A percentile compares a stretch with the other conserved stretches of the same genome.
These are phyloP conservation scores for Metschnikowia anglica DNA, from an alignment of 805 yeast genomes.

Conservation along the genomic window DNA sequence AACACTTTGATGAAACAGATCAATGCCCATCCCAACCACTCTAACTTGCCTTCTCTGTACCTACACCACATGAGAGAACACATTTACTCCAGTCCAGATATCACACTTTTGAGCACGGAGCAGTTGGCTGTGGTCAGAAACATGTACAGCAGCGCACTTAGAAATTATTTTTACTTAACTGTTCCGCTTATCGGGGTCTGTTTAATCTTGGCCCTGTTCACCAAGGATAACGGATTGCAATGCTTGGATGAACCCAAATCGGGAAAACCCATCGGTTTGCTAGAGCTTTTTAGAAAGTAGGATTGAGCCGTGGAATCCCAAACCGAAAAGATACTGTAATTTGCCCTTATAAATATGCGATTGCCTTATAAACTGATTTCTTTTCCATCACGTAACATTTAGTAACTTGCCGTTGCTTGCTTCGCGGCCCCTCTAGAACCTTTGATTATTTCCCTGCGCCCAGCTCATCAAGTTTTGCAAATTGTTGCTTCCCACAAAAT, in stretches of 20 bases:
- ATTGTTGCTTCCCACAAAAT: constrained; percentile 1
- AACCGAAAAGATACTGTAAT: too few species aligned
- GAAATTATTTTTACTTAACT: constrained; percentile 32
- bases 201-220: constrained; percentile 30
- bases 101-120: constrained; percentile 20
- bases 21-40: constrained; percentile 3
- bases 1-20: constrained; percentile 33
- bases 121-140: constrained; percentile 23
- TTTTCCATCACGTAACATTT: too few species aligned
- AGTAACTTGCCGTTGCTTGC: too few species aligned
- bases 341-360: too few species aligned
- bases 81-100: constrained; percentile 31
- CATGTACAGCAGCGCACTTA: constrained; percentile 32
- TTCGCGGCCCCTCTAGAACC: too few species aligned
- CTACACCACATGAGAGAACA: constrained; percentile 27
- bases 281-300: not conserved
- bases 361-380: too few species aligned
- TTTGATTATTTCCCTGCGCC: constrained; percentile 1
- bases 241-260: constrained; percentile 30
- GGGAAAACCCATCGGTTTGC: not conserved
- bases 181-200: constrained; percentile 39
- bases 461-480: constrained; percentile 1
- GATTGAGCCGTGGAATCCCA: too few species aligned
- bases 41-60: constrained; percentile 10
- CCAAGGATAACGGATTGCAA: constrained; percentile 41